Conservation (phyloP, 805 yeast species). For the Jamesozyma rosinii region DNA sequence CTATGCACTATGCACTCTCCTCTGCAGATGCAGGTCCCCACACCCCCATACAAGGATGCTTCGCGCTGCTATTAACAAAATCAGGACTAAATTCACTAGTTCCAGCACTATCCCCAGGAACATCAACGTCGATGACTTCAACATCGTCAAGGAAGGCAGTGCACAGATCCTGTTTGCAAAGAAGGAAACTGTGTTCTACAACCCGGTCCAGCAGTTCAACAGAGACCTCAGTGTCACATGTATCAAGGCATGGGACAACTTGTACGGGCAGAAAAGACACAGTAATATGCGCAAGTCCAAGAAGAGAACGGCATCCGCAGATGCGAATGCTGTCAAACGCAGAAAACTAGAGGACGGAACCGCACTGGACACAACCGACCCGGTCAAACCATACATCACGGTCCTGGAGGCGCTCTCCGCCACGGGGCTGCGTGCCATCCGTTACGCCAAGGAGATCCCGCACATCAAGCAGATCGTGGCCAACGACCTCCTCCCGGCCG, state of each 20-base stretch:
- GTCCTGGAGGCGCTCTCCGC: conserved; percentile 90
- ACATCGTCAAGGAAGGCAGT: conserved; percentile 60
- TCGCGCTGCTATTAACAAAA: conserved; percentile 21
- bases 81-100: conserved; percentile 9
- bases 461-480: conserved; percentile 67
- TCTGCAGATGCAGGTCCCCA: no score
- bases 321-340: conserved; percentile 9
- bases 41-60: no score
- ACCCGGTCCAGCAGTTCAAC: conserved; percentile 94
- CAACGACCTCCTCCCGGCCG: conserved; percentile 78
- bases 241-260: conserved; percentile 75
- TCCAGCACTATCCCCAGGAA: not conserved
- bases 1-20: no score
- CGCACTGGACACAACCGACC: conserved; percentile 2
- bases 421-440: conserved; percentile 85
- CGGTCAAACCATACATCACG: conserved; percentile 36
- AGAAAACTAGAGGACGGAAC: conserved; percentile 28
- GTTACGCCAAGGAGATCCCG: conserved; percentile 90
- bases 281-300: conserved; percentile 11
- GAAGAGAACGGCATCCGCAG: conserved; percentile 14
- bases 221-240: conserved; percentile 81
- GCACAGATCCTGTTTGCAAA: conserved; percentile 79
- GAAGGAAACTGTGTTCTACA: conserved; percentile 79
- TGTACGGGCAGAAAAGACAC: conserved; percentile 33
- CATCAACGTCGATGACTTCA: conserved; percentile 30